These are phyloP conservation scores for Scorias spongiosa DNA, from an alignment of 2,329 filamentous ascomycete genomes.

Conservation along the genomic window DNA sequence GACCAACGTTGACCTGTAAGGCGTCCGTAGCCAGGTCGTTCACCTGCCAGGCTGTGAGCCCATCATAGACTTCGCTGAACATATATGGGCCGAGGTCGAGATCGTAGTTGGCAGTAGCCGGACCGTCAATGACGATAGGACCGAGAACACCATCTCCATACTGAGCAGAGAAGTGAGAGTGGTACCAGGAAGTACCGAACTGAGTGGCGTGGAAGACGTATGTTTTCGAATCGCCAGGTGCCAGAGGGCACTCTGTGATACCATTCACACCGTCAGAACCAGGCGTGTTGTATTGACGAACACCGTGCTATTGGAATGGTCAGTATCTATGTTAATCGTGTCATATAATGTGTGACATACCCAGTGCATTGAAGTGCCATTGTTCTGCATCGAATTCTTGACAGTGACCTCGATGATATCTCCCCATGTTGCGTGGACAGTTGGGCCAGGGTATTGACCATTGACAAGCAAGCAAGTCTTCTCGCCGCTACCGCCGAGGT, in stretches of 20 bases:
- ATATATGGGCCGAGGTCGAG: slow-evolving; percentile 17
- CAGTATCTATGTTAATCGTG: too few species aligned
- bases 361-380: slow-evolving; percentile 32
- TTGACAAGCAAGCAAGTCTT: slow-evolving; percentile 38
- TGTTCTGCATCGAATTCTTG: slow-evolving; percentile 34
- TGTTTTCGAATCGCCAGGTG: slow-evolving; percentile 34
- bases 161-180: slow-evolving; percentile 27
- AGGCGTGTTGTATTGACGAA: slow-evolving; percentile 40
- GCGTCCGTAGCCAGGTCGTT: slow-evolving; percentile 17
- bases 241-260: slow-evolving; percentile 30
- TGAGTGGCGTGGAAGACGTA: slow-evolving; percentile 41
- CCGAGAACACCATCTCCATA: slow-evolving; percentile 29
- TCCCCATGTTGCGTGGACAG: slow-evolving; percentile 35
- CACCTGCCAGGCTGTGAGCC: slow-evolving; percentile 10
- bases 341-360: neutral
- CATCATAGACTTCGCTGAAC: slow-evolving; percentile 18
- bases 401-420: slow-evolving; percentile 37
- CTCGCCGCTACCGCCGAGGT: slow-evolving; percentile 23
- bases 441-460: slow-evolving; percentile 50
- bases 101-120: slow-evolving; percentile 27
- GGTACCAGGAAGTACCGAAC: slow-evolving; percentile 29
- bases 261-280: slow-evolving; percentile 41
- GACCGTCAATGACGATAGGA: slow-evolving; percentile 27
- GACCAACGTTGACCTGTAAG: slow-evolving; percentile 9
- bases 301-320: slow-evolving; percentile 40